Base-by-base conservation (phyloP, 1,284 basidiomycete genomes). In the Blastosporella zonata region DNA sequence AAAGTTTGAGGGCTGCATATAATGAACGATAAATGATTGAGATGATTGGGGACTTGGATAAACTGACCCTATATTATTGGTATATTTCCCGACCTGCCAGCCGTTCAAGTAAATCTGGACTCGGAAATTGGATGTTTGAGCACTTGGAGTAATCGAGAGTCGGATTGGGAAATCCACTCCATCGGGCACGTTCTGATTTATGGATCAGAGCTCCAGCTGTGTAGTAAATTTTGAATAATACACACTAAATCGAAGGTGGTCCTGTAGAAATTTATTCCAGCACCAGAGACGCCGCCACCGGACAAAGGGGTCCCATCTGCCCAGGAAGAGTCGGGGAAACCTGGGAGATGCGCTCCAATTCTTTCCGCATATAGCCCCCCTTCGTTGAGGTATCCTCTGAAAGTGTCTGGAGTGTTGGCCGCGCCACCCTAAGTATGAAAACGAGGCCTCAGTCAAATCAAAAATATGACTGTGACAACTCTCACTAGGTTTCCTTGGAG, bases 51-150 rank as follows among this genome's bases (percentile, higher is more conserved):
- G 42, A 13, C 10, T 15, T 13, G 6, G 40, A 25, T 12, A 25
- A 43, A 43, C 64, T 40, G 49, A 73, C 73, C 75, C 75, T 46
- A 77, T 66, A 50, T 74, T 75, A 50, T 77, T 77, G 54, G 73
- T 69, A 48, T 75, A 77, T 55, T 77, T 77, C 4, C 75, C 75
- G 22, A 77, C 52, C 54, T 77, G 74, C 75, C 76, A 79, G 4
- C 77, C 77, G 57, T 79, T 79, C 31, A 79, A 49, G 55, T 75
- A 79, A 34, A 79, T 71, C 53, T 76, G 74, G 12, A 69, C 71
- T 28, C 76, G 69, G 61, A 71, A 79, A 47, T 75, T 72, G n/a
- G 69, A 74, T 3, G 67, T 67, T 10, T 68, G 65, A 17, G 52
- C 61, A 52, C 71, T 72, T 1, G 73, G 73, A 0, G 69, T 73